These are phyloP conservation scores for Chrysoporthe deuterocubensis DNA, from an alignment of 2,329 filamentous ascomycete species.

Conservation along the genomic window DNA sequence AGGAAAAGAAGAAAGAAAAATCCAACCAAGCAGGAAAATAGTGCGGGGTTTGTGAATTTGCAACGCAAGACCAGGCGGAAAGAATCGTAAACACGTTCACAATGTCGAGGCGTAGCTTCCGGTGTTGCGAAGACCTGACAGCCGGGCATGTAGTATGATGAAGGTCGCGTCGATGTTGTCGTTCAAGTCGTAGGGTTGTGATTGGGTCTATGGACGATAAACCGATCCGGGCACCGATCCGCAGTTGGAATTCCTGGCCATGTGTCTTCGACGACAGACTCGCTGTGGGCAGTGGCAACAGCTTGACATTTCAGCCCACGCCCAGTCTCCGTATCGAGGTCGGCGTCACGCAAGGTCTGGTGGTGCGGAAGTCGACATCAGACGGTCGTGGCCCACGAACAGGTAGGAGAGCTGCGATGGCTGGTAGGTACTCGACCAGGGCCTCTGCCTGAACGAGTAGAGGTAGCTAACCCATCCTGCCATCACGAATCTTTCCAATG, in stretches of 20 bases:
- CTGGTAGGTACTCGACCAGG: conserved; percentile 40
- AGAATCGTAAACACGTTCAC: conserved; percentile 1
- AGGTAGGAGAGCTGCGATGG: conserved; percentile 56
- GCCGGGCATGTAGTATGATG: conserved; percentile 9
- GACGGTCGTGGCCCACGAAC: conserved; percentile 50
- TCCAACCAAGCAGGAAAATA: conserved; percentile 15
- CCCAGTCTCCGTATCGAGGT: neutral
- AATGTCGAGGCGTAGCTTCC: conserved; percentile 16
- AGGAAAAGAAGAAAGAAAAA: conserved; percentile 9
- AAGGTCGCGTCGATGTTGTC: conserved; percentile 10
- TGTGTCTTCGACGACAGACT: conserved; percentile 27
- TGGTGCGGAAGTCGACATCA: conserved; percentile 45
- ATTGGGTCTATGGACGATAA: neutral
- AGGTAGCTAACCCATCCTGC: conserved; percentile 53
- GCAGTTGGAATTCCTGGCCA: conserved; percentile 7
- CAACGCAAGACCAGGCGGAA: conserved; percentile 17
- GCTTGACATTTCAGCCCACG: conserved; percentile 31
- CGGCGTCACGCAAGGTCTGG: conserved; percentile 30
- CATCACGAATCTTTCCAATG: conserved; percentile 49
- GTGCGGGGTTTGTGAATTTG: conserved; percentile 1
- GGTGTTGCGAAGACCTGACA: conserved; percentile 6
- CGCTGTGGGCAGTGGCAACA: conserved; percentile 20
- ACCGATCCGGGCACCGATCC: neutral
- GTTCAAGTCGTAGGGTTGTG: conserved; percentile 10
- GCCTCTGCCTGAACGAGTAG: conserved; percentile 48